A percentile compares a stretch with the other conserved stretches of the same genome.
Conservation (phyloP, 148 eudicot species). For the Rhododendron ferrugineum region DNA sequence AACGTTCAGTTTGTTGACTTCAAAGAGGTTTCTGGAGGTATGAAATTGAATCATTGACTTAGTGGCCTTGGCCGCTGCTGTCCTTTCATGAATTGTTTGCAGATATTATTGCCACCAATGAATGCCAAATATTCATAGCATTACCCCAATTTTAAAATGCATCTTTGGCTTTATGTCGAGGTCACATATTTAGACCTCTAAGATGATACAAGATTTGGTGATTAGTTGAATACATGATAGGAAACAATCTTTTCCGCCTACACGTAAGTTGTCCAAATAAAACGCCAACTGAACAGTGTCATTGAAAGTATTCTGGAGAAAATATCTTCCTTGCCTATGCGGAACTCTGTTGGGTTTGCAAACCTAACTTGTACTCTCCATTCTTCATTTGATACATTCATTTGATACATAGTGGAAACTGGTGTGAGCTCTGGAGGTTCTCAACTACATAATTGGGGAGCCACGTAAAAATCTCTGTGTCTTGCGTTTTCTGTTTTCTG, state of each 20-base stretch:
- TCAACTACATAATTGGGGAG: neutral
- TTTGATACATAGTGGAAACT: neutral
- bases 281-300: neutral
- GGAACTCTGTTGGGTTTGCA: neutral
- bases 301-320: neutral
- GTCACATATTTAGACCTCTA: neutral
- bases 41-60: neutral
- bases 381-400: neutral
- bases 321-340: neutral
- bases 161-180: neutral
- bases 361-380: neutral
- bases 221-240: neutral
- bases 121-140: neutral
- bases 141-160: neutral
- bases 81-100: neutral
- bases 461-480: neutral
- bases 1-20: neutral
- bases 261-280: neutral
- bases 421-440: neutral
- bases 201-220: neutral
- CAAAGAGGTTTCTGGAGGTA: neutral
- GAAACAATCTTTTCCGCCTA: neutral
- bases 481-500: neutral
- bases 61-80: slow-evolving; percentile 1
- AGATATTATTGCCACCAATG: neutral